Evolutionary conservation across 2,329 filamentous ascomycete species (phyloP), one percentile per base, ranked within the genome.

Genomic region (Aspergillus pseudoviridinutans): DNA sequence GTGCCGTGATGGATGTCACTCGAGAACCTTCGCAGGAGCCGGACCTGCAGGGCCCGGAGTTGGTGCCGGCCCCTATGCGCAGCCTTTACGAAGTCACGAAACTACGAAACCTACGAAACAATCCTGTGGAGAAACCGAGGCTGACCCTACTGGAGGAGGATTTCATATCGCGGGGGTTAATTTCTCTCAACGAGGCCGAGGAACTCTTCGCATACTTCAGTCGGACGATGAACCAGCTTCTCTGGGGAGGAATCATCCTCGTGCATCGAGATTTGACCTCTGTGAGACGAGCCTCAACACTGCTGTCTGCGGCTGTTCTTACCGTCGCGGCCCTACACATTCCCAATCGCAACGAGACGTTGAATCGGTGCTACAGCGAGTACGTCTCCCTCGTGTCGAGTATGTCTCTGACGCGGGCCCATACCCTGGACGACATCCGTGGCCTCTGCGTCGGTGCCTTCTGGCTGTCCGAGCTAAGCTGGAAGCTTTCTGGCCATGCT

Each of bases 401-500:
- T 14, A 83, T 82, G 54, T 83, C 85, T 68, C 82, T 87, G 61
- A 81, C 82, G 17, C 77, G 82, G 24, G 80, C 83, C 29, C 81
- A 85, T 56, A 81, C 79, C 25, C 70, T 84, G 20, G 84, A 87
- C 55, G 80, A 84, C 55, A 78, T 87, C 24, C 78, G 84, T 2
- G 84, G 82, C 3, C 77, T 87, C 41, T 85, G 82, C 46, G 80
- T 87, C 3, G 84, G 82, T 0, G 80, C 84, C 0, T 87, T 86
- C 62, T 87, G 84, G 85, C 75, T 87, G 0, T 83, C 82, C 3
- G 84, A 87, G 58, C 74, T 86, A 22, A 85, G 82, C 3, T 86
- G 84, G 82, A 86, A 83, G 62, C 74, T 87, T 0, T 84, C 82
- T 0, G 84, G 84, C 0, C 78, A 83, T 62, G 82, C 82, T 0